These are phyloP conservation scores for Withania somnifera DNA, from an alignment of 305 asterid genomes.

Conservation along the genomic window DNA sequence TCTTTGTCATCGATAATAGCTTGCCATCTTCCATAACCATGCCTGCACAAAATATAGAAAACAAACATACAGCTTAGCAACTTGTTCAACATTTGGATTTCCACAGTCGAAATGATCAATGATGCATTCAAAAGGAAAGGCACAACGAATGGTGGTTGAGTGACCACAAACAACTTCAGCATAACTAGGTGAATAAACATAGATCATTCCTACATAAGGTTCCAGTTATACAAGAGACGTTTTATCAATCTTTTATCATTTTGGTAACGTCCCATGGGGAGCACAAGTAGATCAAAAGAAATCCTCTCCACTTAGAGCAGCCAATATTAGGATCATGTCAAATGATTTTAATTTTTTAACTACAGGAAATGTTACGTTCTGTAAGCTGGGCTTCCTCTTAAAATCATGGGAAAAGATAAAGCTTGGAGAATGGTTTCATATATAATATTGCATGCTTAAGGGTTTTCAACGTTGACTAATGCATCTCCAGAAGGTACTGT, in stretches of 20 bases:
- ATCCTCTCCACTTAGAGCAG: not conserved
- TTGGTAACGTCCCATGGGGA: not conserved
- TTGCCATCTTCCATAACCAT: slow-evolving; percentile 99
- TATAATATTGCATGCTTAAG: not conserved
- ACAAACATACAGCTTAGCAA: not conserved
- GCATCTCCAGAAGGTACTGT: not conserved
- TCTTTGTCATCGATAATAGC: slow-evolving; percentile 92
- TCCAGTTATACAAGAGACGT: not conserved
- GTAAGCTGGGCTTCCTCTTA: not conserved
- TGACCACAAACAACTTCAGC: not conserved
- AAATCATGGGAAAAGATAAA: not conserved
- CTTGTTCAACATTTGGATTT: not conserved
- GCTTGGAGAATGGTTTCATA: not conserved
- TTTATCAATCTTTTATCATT: not conserved
- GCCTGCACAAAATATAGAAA: slow-evolving; percentile 41
- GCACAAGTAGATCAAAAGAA: not conserved
- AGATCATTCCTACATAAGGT: not conserved
- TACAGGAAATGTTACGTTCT: not conserved
- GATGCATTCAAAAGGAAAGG: not conserved
- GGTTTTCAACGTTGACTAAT: not conserved
- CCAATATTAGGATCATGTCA: not conserved
- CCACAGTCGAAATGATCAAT: not conserved
- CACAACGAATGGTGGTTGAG: not conserved
- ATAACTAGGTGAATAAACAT: not conserved
- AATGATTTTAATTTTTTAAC: not conserved